Evolutionary conservation across 2,329 filamentous ascomycete species (phyloP), one percentile per base, ranked within the genome.

Genomic region (Trichoderma semiorbis): DNA sequence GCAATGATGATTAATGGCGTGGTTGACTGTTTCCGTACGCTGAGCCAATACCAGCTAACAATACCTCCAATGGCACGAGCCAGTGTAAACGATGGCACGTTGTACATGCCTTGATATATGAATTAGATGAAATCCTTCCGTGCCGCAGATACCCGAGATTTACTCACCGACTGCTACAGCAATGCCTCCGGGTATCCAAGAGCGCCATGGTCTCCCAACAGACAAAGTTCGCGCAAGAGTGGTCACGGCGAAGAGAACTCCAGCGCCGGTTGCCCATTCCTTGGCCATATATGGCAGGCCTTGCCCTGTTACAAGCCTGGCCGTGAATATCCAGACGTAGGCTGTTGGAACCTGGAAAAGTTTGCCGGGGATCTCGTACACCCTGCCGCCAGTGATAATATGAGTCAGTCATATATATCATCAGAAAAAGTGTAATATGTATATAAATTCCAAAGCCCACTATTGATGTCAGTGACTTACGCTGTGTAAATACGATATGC

Each of bases 261-360:
- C 95, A n/a, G 92, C 91, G 0, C 89, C 91, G 0, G 90, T 81
- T 0, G 95, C 93, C 84, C 92, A 97, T 77, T 95, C 90, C 78
- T 89, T 90, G 0, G 94, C 95, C 90, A 94, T 94, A 1, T 89
- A 85, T 0, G 96, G 96, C 55, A 99, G 80, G 0, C 96, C 96
- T 75, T 96, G 88, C 2, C 96, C 96, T 0, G 95, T 98, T 11
- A 99, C 95, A 3, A 99, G 86, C 18, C 96, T 87, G 1, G 96
- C 95, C 0, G 96, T 99, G 80, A 98, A 98, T 68, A 99, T 93
- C 96, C 96, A 99, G 6, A 99, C 95, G 79, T 95, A 98, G 0
- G 91, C 95, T 0, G 96, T 98, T 0, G 96, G 96, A 1, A 97
- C 94, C 78, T 97, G 92, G 80, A 99, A 98, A 68, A 98, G 84